A percentile compares a stretch with the other conserved stretches of the same genome.
These are phyloP conservation scores for Barnettozyma californica DNA, from an alignment of 805 yeast species.

Conservation along the genomic window DNA sequence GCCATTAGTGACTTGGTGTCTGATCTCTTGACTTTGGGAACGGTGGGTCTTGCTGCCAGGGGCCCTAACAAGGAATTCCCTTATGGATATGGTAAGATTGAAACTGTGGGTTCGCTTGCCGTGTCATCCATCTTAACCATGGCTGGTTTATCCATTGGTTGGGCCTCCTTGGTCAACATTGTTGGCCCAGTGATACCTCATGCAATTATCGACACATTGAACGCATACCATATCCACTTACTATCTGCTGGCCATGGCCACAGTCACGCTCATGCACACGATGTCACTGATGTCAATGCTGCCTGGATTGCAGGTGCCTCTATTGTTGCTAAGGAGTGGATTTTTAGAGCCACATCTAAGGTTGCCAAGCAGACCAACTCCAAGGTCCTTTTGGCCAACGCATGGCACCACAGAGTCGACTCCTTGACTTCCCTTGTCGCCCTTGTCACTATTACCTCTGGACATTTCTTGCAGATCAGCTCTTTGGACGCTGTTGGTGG, in stretches of 20 bases:
- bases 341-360: slow-evolving; percentile 74
- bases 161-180: slow-evolving; percentile 68
- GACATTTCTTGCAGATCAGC: slow-evolving; percentile 67
- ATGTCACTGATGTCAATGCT: slow-evolving; percentile 73
- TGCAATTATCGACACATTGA: slow-evolving; percentile 47
- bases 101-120: slow-evolving; percentile 84
- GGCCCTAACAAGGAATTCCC: slow-evolving; percentile 63
- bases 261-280: slow-evolving; percentile 28
- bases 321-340: slow-evolving; percentile 81
- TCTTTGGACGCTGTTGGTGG: slow-evolving; percentile 96
- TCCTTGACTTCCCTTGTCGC: slow-evolving; percentile 91
- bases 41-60: slow-evolving; percentile 71
- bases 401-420: slow-evolving; percentile 98
- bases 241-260: slow-evolving; percentile 34
- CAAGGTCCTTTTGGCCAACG: slow-evolving; percentile 89
- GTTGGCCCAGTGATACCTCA: slow-evolving; percentile 66
- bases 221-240: slow-evolving; percentile 44
- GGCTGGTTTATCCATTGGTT: slow-evolving; percentile 90
- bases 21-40: slow-evolving; percentile 82
- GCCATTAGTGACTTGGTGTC: slow-evolving; percentile 87
- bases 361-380: slow-evolving; percentile 77
- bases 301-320: slow-evolving; percentile 95
- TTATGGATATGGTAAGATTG: slow-evolving; percentile 87
- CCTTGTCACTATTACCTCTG: slow-evolving; percentile 78
- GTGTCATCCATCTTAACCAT: slow-evolving; percentile 77